Evolutionary conservation across 805 yeast species (phyloP).

Genomic region (Clavispora phyllophila): DNA sequence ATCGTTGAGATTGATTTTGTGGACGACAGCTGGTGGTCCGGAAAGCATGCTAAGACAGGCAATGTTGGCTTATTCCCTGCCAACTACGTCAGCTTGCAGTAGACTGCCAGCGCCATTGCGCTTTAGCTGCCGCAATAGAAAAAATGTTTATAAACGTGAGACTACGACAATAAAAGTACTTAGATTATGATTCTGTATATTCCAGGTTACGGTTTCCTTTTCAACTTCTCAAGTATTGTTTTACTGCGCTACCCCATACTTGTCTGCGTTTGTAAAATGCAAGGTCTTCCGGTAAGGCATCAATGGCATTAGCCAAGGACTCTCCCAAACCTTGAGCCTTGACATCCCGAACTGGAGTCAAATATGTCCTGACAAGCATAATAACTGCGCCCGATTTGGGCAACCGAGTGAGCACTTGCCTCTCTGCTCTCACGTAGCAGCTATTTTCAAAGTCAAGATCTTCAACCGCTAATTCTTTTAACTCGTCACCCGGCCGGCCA

Average conservation of each 20-base stretch:
- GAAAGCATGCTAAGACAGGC: conserved; percentile 61
- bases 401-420: conserved; percentile 33
- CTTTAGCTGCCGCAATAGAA: neutral
- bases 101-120: neutral
- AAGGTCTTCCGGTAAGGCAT: conserved; percentile 33
- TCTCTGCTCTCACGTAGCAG: conserved; percentile 31
- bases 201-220: neutral
- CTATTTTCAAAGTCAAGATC: conserved; percentile 33
- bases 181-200: too few species aligned
- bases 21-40: conserved; percentile 98
- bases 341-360: conserved; percentile 25
- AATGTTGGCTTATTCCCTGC: conserved; percentile 86
- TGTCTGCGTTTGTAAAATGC: conserved; percentile 33
- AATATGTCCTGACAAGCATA: conserved; percentile 35
- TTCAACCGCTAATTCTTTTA: conserved; percentile 28
- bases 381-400: conserved; percentile 31
- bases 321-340: conserved; percentile 29
- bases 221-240: neutral
- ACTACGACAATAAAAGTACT: neutral
- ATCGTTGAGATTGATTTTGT: conserved; percentile 81
- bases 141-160: neutral
- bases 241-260: conserved; percentile 36
- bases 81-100: conserved; percentile 57
- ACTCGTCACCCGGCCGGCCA: conserved; percentile 28
- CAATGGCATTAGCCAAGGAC: conserved; percentile 30